Percentiles rank a stretch among this genome's conserved stretches.
Conservation (phyloP, 169 alveolate species). For the Cryptosporidium tyzzeri region DNA sequence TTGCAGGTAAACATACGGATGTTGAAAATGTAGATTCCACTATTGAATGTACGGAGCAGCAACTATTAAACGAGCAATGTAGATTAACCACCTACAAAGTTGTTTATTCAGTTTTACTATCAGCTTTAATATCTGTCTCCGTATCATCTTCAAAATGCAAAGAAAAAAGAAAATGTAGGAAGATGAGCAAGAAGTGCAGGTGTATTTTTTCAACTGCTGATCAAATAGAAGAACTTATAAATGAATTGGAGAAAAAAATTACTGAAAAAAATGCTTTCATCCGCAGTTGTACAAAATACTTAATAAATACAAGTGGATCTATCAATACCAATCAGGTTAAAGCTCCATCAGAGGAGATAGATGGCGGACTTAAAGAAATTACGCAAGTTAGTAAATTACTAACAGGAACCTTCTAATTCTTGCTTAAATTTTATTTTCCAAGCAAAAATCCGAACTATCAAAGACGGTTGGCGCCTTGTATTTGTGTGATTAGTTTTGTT, state of each 20-base stretch:
- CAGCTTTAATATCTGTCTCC: not conserved
- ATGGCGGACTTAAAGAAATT: not conserved
- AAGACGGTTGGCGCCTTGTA: no score
- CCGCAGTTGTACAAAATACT: not conserved
- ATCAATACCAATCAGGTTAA: not conserved
- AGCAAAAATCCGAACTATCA: no score
- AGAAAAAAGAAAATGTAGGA: not conserved
- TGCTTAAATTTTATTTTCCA: not conserved
- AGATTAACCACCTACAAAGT: not conserved
- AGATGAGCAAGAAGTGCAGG: not conserved
- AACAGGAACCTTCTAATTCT: not conserved
- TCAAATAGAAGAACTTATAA: not conserved
- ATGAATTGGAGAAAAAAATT: not conserved
- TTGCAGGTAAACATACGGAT: not conserved
- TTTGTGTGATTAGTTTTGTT: no score
- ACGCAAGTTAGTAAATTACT: no score
- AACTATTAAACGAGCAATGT: not conserved
- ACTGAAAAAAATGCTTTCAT: not conserved
- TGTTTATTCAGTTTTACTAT: no score
- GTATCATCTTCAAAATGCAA: not conserved
- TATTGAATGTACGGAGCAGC: not conserved
- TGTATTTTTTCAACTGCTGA: not conserved
- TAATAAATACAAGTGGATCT: not conserved
- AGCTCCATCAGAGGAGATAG: not conserved
- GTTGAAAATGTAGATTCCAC: not conserved